Evolutionary conservation across 306 rosid species (phyloP).

Genomic region (Sindora glabra): DNA sequence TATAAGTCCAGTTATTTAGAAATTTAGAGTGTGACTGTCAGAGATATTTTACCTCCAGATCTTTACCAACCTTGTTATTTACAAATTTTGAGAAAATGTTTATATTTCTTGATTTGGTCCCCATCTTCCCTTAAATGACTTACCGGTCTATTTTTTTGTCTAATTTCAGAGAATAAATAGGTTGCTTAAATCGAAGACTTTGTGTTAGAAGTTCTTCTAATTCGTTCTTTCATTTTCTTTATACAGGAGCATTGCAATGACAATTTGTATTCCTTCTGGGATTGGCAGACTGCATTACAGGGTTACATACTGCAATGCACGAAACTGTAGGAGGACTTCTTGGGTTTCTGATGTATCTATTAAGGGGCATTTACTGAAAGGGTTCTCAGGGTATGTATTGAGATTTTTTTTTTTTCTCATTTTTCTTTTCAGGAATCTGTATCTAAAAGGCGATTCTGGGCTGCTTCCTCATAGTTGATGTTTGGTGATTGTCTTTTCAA

Average conservation of each 20-base stretch:
- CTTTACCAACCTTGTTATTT: background rate
- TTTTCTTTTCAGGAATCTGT: background rate
- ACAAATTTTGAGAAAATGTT: background rate
- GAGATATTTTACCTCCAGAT: background rate
- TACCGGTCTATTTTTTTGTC: background rate
- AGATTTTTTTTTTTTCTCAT: slow-evolving; percentile 4
- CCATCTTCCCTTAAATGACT: background rate
- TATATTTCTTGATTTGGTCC: background rate
- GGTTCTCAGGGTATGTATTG: slow-evolving; percentile 49
- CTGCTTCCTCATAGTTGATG: too few relatives aligned
- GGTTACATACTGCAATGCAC: slow-evolving; percentile 27
- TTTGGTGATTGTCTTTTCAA: too few relatives aligned
- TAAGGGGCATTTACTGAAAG: slow-evolving; percentile 32
- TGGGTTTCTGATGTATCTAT: slow-evolving; percentile 29
- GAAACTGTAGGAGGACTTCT: slow-evolving; percentile 36
- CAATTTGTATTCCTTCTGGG: slow-evolving; percentile 54
- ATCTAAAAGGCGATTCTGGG: background rate
- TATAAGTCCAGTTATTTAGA: background rate
- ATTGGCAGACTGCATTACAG: slow-evolving; percentile 35
- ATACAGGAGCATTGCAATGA: slow-evolving; percentile 44
- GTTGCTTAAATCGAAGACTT: background rate
- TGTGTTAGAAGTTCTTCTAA: slow-evolving; percentile 6
- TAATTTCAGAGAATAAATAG: background rate
- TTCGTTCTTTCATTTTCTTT: slow-evolving; percentile 10
- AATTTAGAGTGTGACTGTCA: too few relatives aligned